phyloP scores from a whole-genome alignment of 1,284 basidiomycete species.

The Pseudozyma tsukubaensis region DNA sequence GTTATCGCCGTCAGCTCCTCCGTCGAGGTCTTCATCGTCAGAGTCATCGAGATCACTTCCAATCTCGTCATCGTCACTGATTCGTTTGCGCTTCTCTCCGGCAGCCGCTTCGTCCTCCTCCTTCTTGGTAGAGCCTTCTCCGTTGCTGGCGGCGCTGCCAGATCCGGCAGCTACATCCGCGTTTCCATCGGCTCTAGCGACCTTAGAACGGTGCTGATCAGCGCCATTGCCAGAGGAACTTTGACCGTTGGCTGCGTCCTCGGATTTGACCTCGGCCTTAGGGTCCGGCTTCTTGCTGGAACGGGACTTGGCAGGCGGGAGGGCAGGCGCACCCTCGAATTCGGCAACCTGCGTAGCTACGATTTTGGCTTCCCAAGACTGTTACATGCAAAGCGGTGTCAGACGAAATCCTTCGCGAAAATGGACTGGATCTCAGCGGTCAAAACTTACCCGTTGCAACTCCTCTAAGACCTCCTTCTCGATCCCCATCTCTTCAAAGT shows the following conservation, averaged over 20 bases:
- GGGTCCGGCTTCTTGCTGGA: slow-evolving; percentile 40
- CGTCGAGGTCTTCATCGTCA: slow-evolving; percentile 75
- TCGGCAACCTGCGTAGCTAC: slow-evolving; percentile 92
- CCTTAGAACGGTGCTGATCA: slow-evolving; percentile 44
- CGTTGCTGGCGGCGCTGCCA: slow-evolving; percentile 11
- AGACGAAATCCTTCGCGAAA: neutral
- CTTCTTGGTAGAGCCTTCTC: slow-evolving; percentile 4
- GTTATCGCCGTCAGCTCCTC: slow-evolving; percentile 71
- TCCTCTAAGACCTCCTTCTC: slow-evolving; percentile 89
- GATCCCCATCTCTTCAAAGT: slow-evolving; percentile 97
- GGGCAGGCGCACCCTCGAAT: slow-evolving; percentile 76
- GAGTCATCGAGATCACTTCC: slow-evolving; percentile 96
- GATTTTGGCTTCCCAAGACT: slow-evolving; percentile 94
- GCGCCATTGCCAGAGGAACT: slow-evolving; percentile 20
- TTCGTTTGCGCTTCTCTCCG: slow-evolving; percentile 64
- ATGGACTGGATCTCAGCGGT: neutral
- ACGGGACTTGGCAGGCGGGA: slow-evolving; percentile 48
- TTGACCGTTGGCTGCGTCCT: slow-evolving; percentile 18
- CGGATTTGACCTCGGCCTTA: slow-evolving; percentile 41
- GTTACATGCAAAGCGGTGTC: neutral
- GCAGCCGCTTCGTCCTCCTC: slow-evolving; percentile 36
- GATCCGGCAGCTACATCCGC: slow-evolving; percentile 32
- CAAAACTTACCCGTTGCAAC: slow-evolving; percentile 74
- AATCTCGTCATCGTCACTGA: slow-evolving; percentile 80
- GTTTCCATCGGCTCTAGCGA: slow-evolving; percentile 36